These are phyloP conservation scores for Aspergillus uvarum DNA, from an alignment of 2,329 filamentous ascomycete genomes.

Conservation along the genomic window DNA sequence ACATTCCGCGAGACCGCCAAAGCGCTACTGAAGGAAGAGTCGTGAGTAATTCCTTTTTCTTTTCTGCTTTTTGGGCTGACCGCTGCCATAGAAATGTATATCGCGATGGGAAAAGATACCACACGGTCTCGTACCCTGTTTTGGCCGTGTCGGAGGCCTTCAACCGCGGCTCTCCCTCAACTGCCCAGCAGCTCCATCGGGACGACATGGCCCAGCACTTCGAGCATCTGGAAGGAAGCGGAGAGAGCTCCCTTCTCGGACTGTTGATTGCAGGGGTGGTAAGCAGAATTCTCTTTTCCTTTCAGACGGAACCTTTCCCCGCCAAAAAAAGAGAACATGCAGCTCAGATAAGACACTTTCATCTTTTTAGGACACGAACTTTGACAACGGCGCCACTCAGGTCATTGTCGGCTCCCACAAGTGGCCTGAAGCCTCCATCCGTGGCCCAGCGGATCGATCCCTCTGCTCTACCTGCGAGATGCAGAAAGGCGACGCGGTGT, in stretches of 20 bases:
- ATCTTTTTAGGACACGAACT: not conserved
- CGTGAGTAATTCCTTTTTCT: not conserved
- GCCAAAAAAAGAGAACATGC: no score
- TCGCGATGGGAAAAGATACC: not conserved
- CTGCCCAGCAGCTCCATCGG: not conserved
- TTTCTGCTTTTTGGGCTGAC: no score
- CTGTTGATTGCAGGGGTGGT: not conserved
- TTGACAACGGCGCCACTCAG: constrained; percentile 4
- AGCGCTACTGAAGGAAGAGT: not conserved
- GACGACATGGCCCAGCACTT: constrained; percentile 5
- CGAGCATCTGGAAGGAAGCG: not conserved
- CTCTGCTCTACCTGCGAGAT: constrained; percentile 2
- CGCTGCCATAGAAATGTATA: not conserved
- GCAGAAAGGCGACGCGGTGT: not conserved
- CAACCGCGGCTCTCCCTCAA: not conserved
- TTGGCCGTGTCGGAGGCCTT: constrained; percentile 1
- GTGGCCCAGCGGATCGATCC: not conserved
- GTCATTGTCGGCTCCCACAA: constrained; percentile 5
- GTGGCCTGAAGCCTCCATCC: not conserved
- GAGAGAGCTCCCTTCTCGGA: not conserved
- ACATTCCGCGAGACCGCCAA: not conserved
- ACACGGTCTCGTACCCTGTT: not conserved
- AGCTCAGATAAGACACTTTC: not conserved
- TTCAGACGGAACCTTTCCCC: no score
- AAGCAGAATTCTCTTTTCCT: not conserved